Evolutionary conservation across 2,329 filamentous ascomycete species (phyloP), one percentile per base, ranked within the genome.

Genomic region (Fusarium pininemorale): DNA sequence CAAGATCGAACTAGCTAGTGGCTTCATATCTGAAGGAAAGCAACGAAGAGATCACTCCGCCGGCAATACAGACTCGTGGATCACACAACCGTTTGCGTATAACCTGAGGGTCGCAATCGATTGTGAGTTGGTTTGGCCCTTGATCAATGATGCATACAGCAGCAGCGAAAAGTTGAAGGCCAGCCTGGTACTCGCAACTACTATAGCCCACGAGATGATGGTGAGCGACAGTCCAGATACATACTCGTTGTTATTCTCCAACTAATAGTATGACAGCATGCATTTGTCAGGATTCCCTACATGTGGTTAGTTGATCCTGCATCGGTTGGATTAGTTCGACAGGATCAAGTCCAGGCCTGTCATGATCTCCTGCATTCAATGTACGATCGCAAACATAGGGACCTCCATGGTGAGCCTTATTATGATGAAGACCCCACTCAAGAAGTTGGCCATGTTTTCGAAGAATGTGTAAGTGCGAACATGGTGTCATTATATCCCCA

Each of bases 171-270:
- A 75, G 55, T 57, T 76, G 38, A 72, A 78, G 72, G 54, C 69
- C 7, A 78, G 63, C 45, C 63, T 73, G 39, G 41, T 70, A 15
- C 37, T 79, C 18, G 76, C 78, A 6, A 37, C 51, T 4, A 76
- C 77, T 6, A 44, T 81, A 13, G 62, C 75, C 16, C 80, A 81
- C 28, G 80, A 81, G 59, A 30, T 81, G 12, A 76, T 78, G 51
- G 80, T 80, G 53, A 75, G 79, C 56, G 26, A 37, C 26, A n/a
- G 38, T 38, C 32, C 18, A 16, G 50, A 3, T 8, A 26, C 11
- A 30, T 26, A 10, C 54, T 28, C 13, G 30, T 18, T 11, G 14
- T 12, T 32, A 26, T 56, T 24, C 7, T 26, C 32, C 20, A 38
- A 35, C 61, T 77, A 24, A 76, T 50, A 32, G 10, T 22, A 48